A percentile compares a stretch with the other conserved stretches of the same genome.
Conservation (phyloP, 345 rosid genomes). For the Turritis glabra region DNA sequence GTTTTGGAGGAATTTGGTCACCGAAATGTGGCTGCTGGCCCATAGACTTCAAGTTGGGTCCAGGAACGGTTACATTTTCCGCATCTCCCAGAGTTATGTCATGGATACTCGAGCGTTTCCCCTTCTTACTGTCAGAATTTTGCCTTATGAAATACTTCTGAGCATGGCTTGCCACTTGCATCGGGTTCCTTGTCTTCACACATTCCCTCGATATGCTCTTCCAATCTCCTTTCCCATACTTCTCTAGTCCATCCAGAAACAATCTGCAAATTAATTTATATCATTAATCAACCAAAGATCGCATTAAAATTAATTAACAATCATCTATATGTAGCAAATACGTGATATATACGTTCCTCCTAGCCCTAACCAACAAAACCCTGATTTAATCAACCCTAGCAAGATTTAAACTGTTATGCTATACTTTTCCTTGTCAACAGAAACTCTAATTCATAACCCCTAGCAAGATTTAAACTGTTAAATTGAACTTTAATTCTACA, state of each 20-base stretch:
- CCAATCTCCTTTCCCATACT: conserved; percentile 68
- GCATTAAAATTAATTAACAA: not conserved
- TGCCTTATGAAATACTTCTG: conserved; percentile 68
- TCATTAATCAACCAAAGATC: not conserved
- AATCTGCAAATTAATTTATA: conserved; percentile 33
- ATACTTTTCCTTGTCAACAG: not conserved
- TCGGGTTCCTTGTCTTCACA: conserved; percentile 61
- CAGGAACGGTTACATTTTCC: conserved; percentile 14
- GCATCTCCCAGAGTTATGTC: conserved; percentile 50
- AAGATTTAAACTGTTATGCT: not conserved
- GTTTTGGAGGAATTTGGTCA: not conserved
- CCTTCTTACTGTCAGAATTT: conserved; percentile 36
- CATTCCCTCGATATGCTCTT: conserved; percentile 62
- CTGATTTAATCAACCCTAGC: not conserved
- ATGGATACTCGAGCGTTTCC: conserved; percentile 68
- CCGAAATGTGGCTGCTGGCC: not conserved
- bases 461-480: not conserved
- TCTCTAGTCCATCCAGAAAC: conserved; percentile 53
- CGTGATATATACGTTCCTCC: not conserved
- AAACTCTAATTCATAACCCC: not conserved
- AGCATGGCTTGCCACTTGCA: conserved; percentile 81
- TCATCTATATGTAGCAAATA: not conserved
- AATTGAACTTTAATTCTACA: not conserved
- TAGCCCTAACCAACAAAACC: not conserved
- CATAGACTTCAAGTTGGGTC: conserved; percentile 19